Evolutionary conservation across 805 yeast species (phyloP).

Genomic region (Yarrowia porcina): DNA sequence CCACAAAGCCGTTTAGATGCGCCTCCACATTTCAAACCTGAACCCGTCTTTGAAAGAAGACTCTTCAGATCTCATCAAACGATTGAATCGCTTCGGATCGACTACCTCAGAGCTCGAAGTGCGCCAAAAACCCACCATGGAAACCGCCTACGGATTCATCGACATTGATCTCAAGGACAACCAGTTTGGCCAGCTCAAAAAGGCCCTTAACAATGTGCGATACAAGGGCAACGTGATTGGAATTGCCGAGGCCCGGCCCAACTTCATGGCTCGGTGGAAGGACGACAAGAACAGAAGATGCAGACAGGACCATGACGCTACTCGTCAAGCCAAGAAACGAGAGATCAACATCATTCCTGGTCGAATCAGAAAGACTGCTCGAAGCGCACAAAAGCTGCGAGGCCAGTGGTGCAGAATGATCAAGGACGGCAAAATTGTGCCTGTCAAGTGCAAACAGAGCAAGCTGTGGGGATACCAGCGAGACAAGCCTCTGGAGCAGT

Average conservation of each 20-base stretch:
- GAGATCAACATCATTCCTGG: conserved; percentile 50
- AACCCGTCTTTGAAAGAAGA: conserved; percentile 51
- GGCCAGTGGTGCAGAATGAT: conserved; percentile 59
- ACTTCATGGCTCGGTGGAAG: conserved; percentile 51
- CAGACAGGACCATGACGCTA: conserved; percentile 32
- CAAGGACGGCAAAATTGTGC: conserved; percentile 50
- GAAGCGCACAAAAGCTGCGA: conserved; percentile 47
- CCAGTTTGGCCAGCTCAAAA: conserved; percentile 49
- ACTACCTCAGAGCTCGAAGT: conserved; percentile 48
- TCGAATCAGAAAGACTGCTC: conserved; percentile 53
- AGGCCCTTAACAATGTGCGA: conserved; percentile 63
- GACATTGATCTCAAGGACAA: conserved; percentile 52
- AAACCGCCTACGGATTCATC: conserved; percentile 61
- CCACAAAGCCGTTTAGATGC: no score
- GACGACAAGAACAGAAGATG: conserved; percentile 38
- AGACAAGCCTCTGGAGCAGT: conserved; percentile 55
- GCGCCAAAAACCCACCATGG: conserved; percentile 54
- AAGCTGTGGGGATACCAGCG: conserved; percentile 92
- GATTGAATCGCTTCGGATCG: conserved; percentile 64
- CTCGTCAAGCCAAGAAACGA: conserved; percentile 32
- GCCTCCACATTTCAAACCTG: conserved; percentile 68
- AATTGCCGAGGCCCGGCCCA: conserved; percentile 61
- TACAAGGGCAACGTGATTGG: conserved; percentile 70
- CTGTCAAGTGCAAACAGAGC: conserved; percentile 60
- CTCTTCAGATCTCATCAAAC: conserved; percentile 46